Conservation (phyloP, 2,329 filamentous ascomycete species). For the Pseudohalonectria lignicola region DNA sequence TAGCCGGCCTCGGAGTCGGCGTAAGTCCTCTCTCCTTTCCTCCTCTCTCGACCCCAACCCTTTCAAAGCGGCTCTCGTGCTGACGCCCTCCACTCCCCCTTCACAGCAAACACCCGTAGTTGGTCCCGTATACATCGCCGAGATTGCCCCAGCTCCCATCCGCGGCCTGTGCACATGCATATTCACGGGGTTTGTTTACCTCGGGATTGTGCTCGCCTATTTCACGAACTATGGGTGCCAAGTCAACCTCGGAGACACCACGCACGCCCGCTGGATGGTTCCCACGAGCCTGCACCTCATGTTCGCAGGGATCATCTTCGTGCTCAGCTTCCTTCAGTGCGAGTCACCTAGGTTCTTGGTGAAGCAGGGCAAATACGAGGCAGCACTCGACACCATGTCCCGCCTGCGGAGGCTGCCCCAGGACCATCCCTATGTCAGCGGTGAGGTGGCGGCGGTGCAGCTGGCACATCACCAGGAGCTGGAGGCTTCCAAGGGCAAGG, state of each 20-base stretch:
- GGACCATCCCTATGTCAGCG: conserved; percentile 48
- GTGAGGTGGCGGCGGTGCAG: conserved; percentile 53
- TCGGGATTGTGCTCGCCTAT: conserved; percentile 67
- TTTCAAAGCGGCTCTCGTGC: not conserved
- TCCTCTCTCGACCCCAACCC: not conserved
- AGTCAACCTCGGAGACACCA: conserved; percentile 32
- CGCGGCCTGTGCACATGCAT: conserved; percentile 62
- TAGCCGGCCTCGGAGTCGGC: conserved; percentile 52
- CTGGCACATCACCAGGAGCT: conserved; percentile 56
- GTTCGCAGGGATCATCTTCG: conserved; percentile 59
- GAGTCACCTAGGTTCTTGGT: conserved; percentile 62
- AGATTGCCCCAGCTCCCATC: conserved; percentile 56
- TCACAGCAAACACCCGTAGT: conserved; percentile 17
- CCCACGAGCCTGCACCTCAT: conserved; percentile 68
- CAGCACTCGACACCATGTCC: conserved; percentile 41
- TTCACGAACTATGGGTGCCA: conserved; percentile 55
- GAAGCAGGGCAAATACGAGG: conserved; percentile 47
- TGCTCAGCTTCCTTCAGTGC: conserved; percentile 54
- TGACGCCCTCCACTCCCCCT: not conserved
- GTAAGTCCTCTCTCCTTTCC: not conserved
- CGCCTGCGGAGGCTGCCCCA: conserved; percentile 44
- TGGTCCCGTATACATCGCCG: conserved; percentile 55
- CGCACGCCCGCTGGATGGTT: conserved; percentile 39
- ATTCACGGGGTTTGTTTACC: conserved; percentile 59
- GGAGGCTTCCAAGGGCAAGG: conserved; percentile 56